These are phyloP conservation scores for Cordyceps tenuipes DNA, from an alignment of 2,329 filamentous ascomycete genomes.

Conservation along the genomic window DNA sequence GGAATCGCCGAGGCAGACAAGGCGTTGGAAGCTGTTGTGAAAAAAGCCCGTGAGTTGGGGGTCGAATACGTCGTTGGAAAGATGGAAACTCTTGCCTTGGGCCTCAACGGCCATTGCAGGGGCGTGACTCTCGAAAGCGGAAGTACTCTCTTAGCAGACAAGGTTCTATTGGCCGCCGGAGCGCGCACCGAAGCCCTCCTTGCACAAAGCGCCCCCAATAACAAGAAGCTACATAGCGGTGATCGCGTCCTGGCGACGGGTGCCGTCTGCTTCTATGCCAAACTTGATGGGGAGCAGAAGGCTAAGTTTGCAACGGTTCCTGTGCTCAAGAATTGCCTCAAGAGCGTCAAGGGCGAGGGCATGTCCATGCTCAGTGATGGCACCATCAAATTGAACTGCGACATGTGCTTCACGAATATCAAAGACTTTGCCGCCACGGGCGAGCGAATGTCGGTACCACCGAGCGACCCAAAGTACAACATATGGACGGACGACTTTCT, in stretches of 20 bases:
- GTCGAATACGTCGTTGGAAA: slow-evolving; percentile 47
- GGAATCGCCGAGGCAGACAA: slow-evolving; percentile 53
- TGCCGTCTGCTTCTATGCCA: slow-evolving; percentile 34
- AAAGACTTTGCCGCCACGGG: slow-evolving; percentile 37
- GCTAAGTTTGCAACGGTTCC: slow-evolving; percentile 41
- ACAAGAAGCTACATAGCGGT: slow-evolving; percentile 42
- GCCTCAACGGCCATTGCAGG: slow-evolving; percentile 33
- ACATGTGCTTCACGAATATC: slow-evolving; percentile 50
- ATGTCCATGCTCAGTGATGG: slow-evolving; percentile 38
- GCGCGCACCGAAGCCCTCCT: slow-evolving; percentile 48
- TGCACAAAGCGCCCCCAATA: slow-evolving; percentile 40
- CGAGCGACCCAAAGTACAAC: slow-evolving; percentile 33
- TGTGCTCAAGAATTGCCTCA: slow-evolving; percentile 40
- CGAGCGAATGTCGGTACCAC: slow-evolving; percentile 44
- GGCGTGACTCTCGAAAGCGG: slow-evolving; percentile 44
- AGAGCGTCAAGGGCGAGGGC: slow-evolving; percentile 33
- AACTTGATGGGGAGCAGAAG: slow-evolving; percentile 35
- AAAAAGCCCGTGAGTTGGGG: slow-evolving; percentile 41
- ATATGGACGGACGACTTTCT: slow-evolving; percentile 31
- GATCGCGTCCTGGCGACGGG: slow-evolving; percentile 49
- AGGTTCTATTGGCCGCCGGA: slow-evolving; percentile 46
- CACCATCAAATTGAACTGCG: slow-evolving; percentile 53
- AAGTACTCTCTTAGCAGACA: slow-evolving; percentile 38
- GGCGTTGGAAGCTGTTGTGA: slow-evolving; percentile 45
- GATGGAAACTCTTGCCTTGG: slow-evolving; percentile 38